Percentiles rank a stretch among this genome's conserved stretches.
Evolutionary conservation across 257 asterid genomes (phyloP).

Genomic region (Plantago major): DNA sequence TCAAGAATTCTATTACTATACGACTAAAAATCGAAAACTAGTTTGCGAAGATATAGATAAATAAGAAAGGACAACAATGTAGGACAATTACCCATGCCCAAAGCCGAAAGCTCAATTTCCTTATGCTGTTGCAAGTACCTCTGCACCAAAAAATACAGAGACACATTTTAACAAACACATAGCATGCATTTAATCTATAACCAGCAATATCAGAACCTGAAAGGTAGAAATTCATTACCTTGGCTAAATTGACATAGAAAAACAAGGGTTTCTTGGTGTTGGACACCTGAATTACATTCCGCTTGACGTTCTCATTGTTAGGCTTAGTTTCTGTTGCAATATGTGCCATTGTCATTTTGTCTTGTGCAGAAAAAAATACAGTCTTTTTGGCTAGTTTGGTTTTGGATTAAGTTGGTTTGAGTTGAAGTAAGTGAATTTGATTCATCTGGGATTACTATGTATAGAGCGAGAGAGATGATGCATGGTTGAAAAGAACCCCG

Average conservation of each 20-base stretch:
- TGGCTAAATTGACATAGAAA: slow-evolving; percentile 60
- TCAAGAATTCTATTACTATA: too few relatives aligned
- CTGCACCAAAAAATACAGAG: slow-evolving; percentile 32
- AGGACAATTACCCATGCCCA: slow-evolving; percentile 83
- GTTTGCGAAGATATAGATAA: too few relatives aligned
- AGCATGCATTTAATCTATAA: not conserved
- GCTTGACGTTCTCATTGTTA: slow-evolving; percentile 30
- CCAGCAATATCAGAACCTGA: too few relatives aligned
- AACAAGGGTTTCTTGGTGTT: slow-evolving; percentile 61
- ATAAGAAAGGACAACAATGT: not conserved
- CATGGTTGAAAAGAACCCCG: slow-evolving; percentile 14
- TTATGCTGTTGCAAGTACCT: slow-evolving; percentile 87
- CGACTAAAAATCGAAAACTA: not conserved
- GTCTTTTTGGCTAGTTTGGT: not conserved
- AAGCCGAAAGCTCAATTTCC: slow-evolving; percentile 95
- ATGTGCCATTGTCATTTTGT: slow-evolving; percentile 38
- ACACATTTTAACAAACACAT: not conserved
- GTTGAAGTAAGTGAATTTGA: not conserved
- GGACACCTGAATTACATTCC: slow-evolving; percentile 59
- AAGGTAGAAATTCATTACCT: slow-evolving; percentile 33
- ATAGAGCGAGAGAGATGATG: slow-evolving; percentile 16
- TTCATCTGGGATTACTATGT: not conserved
- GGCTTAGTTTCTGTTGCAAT: slow-evolving; percentile 21
- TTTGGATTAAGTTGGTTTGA: not conserved
- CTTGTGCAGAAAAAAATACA: not conserved